Evolutionary conservation across 805 yeast species (phyloP).

Genomic region (Candida quercuum): DNA sequence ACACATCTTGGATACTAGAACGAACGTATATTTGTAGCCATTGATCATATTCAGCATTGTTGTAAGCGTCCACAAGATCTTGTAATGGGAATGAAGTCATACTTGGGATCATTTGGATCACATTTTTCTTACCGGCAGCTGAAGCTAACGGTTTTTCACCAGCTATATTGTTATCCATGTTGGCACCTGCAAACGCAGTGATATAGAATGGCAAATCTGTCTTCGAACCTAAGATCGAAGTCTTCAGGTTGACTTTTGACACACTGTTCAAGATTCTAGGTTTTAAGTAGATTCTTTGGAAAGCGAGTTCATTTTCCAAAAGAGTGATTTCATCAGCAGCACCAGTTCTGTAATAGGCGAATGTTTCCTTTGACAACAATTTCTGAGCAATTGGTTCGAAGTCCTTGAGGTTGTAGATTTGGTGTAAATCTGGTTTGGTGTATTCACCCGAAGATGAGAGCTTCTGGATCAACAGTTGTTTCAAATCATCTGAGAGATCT

Average conservation of each 20-base stretch:
- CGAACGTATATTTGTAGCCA: constrained; percentile 48
- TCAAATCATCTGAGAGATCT: constrained; percentile 1
- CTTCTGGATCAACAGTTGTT: not conserved
- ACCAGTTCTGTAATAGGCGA: constrained; percentile 42
- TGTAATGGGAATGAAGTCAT: constrained; percentile 35
- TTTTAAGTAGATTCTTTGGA: constrained; percentile 36
- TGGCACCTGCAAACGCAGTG: constrained; percentile 42
- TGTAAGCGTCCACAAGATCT: constrained; percentile 32
- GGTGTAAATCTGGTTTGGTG: constrained; percentile 26
- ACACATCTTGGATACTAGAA: constrained; percentile 25
- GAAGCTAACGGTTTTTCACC: constrained; percentile 38
- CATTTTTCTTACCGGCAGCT: constrained; percentile 35
- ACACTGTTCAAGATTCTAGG: constrained; percentile 38
- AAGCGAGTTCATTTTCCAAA: constrained; percentile 38
- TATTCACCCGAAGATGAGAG: constrained; percentile 1
- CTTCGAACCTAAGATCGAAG: constrained; percentile 44
- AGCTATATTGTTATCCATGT: constrained; percentile 34
- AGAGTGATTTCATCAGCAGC: constrained; percentile 44
- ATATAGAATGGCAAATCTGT: constrained; percentile 42
- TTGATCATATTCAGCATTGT: constrained; percentile 30
- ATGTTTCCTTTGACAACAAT: constrained; percentile 28
- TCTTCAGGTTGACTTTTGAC: constrained; percentile 32
- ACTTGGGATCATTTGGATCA: constrained; percentile 44
- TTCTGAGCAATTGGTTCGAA: constrained; percentile 36
- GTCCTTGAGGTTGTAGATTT: constrained; percentile 31